Conservation (phyloP, 768 basidiomycete genomes). For the Termitomyces sp. region DNA sequence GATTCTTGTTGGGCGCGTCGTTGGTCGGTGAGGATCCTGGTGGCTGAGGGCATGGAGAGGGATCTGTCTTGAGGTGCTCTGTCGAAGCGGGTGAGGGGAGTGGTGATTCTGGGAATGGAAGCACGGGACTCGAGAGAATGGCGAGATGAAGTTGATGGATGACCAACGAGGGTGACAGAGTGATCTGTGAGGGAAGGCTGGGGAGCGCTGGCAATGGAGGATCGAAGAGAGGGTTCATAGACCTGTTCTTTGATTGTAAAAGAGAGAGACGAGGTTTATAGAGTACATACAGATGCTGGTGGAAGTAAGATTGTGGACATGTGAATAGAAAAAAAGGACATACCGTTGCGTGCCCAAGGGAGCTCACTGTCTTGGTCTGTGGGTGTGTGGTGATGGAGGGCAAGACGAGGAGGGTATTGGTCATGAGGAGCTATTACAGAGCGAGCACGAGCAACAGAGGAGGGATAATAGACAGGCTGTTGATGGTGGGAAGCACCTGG, state of each 20-base stretch:
- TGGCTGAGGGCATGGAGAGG: slow-evolving; percentile 70
- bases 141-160: slow-evolving; percentile 22
- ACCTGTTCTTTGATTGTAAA: neutral
- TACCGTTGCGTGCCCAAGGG: slow-evolving; percentile 49
- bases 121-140: slow-evolving; percentile 69
- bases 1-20: slow-evolving; percentile 14
- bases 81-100: slow-evolving; percentile 46
- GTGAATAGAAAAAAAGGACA: slow-evolving; percentile 14
- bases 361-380: slow-evolving; percentile 50
- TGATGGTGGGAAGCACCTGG: slow-evolving; percentile 54
- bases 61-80: slow-evolving; percentile 62
- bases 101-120: slow-evolving; percentile 43
- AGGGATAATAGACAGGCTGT: slow-evolving; percentile 11
- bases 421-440: slow-evolving; percentile 16
- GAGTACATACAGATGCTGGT: slow-evolving; percentile 2
- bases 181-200: slow-evolving; percentile 34
- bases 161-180: slow-evolving; percentile 1
- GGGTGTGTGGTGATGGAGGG: slow-evolving; percentile 28
- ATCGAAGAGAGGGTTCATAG: slow-evolving; percentile 29
- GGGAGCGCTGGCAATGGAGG: slow-evolving; percentile 25
- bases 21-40: slow-evolving; percentile 33
- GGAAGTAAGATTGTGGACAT: too few species aligned
- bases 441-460: slow-evolving; percentile 1
- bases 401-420: slow-evolving; percentile 26
- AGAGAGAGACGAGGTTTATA: neutral